These are phyloP conservation scores for Wilcoxina mikolae DNA, from an alignment of 495 filamentous ascomycete species.

Conservation along the genomic window DNA sequence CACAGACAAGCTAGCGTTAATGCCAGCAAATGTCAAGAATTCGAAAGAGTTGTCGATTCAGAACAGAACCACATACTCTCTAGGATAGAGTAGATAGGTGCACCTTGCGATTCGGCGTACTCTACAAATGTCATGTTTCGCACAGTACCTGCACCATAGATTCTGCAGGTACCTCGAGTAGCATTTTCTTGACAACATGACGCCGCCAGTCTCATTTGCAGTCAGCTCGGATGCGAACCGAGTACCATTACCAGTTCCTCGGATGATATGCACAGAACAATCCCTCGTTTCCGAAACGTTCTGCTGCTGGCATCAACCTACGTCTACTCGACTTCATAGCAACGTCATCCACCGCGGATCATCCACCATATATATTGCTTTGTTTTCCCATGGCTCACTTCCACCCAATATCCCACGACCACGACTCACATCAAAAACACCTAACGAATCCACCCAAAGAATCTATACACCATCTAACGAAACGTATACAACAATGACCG, in stretches of 20 bases:
- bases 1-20: too few relatives aligned
- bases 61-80: too few relatives aligned
- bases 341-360: background rate
- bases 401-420: background rate
- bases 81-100: too few relatives aligned
- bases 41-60: too few relatives aligned
- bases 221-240: too few relatives aligned
- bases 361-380: background rate
- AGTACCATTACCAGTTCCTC: background rate
- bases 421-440: background rate
- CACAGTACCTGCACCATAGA: too few relatives aligned
- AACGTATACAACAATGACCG: constrained; percentile 33
- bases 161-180: background rate
- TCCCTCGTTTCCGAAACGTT: background rate
- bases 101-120: too few relatives aligned
- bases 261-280: background rate
- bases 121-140: too few relatives aligned
- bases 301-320: background rate
- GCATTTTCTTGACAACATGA: background rate
- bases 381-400: too few relatives aligned
- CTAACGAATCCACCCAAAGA: background rate
- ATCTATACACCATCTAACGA: background rate
- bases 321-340: background rate
- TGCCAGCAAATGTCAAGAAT: too few relatives aligned
- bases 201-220: background rate